These are phyloP conservation scores for Apiotrichum gracile DNA, from an alignment of 1,284 basidiomycete species.

Conservation along the genomic window DNA sequence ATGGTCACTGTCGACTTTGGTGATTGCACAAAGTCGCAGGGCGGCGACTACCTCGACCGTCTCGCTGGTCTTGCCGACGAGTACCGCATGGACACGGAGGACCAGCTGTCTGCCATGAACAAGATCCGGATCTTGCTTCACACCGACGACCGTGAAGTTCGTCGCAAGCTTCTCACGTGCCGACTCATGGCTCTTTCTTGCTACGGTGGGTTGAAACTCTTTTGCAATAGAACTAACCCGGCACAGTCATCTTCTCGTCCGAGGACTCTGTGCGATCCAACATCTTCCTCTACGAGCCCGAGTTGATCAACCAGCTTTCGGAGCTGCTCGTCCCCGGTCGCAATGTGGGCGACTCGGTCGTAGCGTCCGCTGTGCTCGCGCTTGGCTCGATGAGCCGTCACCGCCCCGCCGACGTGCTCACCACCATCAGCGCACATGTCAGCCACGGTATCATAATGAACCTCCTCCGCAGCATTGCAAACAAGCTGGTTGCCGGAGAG, in stretches of 20 bases:
- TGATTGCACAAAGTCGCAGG: conserved; percentile 15
- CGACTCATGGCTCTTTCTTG: conserved; percentile 84
- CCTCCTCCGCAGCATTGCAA: conserved; percentile 69
- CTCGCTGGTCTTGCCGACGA: conserved; percentile 67
- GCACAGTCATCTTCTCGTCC: conserved; percentile 60
- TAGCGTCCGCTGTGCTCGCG: conserved; percentile 77
- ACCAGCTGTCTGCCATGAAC: conserved; percentile 84
- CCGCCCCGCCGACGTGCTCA: conserved; percentile 75
- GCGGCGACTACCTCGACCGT: conserved; percentile 50
- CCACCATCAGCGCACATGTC: conserved; percentile 87
- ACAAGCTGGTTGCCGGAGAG: conserved; percentile 59
- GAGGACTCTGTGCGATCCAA: conserved; percentile 73
- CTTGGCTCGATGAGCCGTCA: conserved; percentile 86
- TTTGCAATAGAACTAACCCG: conserved; percentile 6
- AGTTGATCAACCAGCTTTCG: conserved; percentile 78
- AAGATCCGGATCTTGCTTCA: conserved; percentile 74
- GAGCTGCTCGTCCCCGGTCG: conserved; percentile 74
- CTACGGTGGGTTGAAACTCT: conserved; percentile 50
- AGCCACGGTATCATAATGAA: conserved; percentile 93
- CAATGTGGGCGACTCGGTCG: conserved; percentile 54
- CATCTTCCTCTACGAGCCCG: conserved; percentile 87
- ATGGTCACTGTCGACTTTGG: conserved; percentile 37
- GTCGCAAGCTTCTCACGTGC: conserved; percentile 74
- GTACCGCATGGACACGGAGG: conserved; percentile 70
- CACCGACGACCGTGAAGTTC: conserved; percentile 56